These are phyloP conservation scores for Aspergillus puulaauensis DNA, from an alignment of 2,329 filamentous ascomycete species.

Conservation along the genomic window DNA sequence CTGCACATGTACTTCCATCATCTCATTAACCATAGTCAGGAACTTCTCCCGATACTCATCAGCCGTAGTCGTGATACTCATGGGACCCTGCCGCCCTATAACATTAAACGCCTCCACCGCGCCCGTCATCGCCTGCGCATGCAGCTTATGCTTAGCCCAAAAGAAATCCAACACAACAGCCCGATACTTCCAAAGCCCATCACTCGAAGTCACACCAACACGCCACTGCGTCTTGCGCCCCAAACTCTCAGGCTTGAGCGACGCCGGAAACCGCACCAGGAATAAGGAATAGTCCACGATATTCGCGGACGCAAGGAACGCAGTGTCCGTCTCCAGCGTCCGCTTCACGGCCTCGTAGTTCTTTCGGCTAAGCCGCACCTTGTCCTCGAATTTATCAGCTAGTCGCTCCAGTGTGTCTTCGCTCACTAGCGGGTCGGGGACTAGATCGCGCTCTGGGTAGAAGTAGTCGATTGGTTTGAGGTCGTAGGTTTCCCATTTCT, in stretches of 20 bases:
- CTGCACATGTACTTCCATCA: conserved; percentile 37
- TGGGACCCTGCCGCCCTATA: conserved; percentile 64
- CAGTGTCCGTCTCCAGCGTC: conserved; percentile 61
- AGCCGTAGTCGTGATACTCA: conserved; percentile 72
- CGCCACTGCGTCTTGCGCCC: conserved; percentile 54
- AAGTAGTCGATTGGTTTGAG: conserved; percentile 74
- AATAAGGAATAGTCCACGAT: conserved; percentile 77
- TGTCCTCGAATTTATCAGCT: conserved; percentile 67
- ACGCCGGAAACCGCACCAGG: conserved; percentile 58
- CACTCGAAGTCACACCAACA: conserved; percentile 59
- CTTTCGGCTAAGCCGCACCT: conserved; percentile 56
- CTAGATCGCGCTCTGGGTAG: conserved; percentile 71
- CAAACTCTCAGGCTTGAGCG: conserved; percentile 33
- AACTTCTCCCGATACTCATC: conserved; percentile 65
- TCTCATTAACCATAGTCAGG: conserved; percentile 51
- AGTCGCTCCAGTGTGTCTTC: conserved; percentile 66
- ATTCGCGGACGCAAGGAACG: conserved; percentile 61
- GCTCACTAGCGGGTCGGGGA: conserved; percentile 61
- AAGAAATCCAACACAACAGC: conserved; percentile 73
- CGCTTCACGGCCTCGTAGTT: conserved; percentile 58
- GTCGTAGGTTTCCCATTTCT: conserved; percentile 70
- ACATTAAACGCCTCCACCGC: conserved; percentile 65
- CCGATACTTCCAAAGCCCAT: conserved; percentile 67
- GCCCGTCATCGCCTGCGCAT: conserved; percentile 64
- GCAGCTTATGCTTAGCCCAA: conserved; percentile 71